Base-by-base conservation (phyloP, 331 rosid genomes). In the Telfairia occidentalis region DNA sequence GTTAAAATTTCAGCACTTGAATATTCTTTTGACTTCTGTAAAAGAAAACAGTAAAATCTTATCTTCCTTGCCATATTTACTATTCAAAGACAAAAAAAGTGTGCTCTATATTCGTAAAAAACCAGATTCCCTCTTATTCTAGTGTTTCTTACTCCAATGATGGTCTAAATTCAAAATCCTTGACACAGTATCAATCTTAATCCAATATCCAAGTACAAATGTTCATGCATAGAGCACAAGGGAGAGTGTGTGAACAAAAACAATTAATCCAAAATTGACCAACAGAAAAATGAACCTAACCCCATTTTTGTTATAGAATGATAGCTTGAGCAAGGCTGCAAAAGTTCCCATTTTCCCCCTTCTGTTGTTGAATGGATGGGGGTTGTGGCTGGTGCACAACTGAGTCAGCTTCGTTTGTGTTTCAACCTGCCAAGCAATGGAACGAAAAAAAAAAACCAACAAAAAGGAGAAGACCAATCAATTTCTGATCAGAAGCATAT, bases 401-500 rank as follows among this genome's bases (percentile, higher is more conserved):
- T 42, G 54, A 23, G 72, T 65, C 52, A 19, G 50, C 73, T 38
- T 66, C 18, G 52, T 66, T 66, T 66, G 52, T 21, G 73, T 66
- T 66, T 66, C 52, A 40, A 67, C 74, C 74, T 67, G 74, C 35
- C 7, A 67, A 18, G 24, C 12, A 45, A 46, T 16, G 16, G 16
- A 28, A 70, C 12, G 8, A 24, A 7, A 70, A 45, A 50, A 19
- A 49, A 70, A 24, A 7, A 2, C 71, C 80, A 85, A 84, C n/a
- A n/a, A 63, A 72, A 18, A 76, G n/a, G 1, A 0, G 21, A 18
- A 7, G 53, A 45, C 24, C 74, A 26, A 43, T 46, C 75, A 71
- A 46, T 15, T 29, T 28, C 24, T 42, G 54, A 28, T 26, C 43
- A 4, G 49, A 23, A 5, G 52, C 52, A 40, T 40, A 66, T 12